Base-by-base conservation (phyloP, 1,139 yeast genomes). In the Blastobotrys raffinosifermentans region DNA sequence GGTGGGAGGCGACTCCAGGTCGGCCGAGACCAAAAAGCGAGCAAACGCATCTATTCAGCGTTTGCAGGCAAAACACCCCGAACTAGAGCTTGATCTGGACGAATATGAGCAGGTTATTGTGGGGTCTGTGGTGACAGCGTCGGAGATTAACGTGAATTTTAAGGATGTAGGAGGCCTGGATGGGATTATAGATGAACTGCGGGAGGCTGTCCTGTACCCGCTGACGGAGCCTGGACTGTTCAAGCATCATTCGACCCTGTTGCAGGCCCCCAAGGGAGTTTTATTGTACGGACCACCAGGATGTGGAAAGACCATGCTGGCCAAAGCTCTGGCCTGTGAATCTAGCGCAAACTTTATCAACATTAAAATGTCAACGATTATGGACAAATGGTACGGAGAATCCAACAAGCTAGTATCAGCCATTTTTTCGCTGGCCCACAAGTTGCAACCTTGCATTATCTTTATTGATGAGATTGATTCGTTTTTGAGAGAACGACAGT, bases 351-450 rank as follows among this genome's bases (percentile, higher is more conserved):
- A 82, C 52, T 91, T 91, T 61, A 73, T 91, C 38, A 87, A 89
- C 57, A 82, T 91, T 39, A 74, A 95, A 60, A 85, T 91, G 94
- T 86, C 96, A 5, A 80, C 93, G 1, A 77, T 91, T 16, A 85
- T 91, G 93, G 97, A 93, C 64, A 91, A 91, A 61, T 91, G 96
- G 96, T 91, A 86, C 58, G 98, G 98, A 14, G 98, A 91, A 60
- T 80, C 93, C 32, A 91, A 91, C 61, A 91, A 91, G 64, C 79
- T 89, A 32, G 94, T 89, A 2, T 94, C 91, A 48, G 98, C 96
- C 2, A 76, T 91, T 32, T 91, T 91, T 56, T 81, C 95, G 9
- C 69, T 91, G 43, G 98, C 97, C 3, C 73, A 76, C 45, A 91
- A 91, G 58, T 70, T 91, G 32, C 91, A 87, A 58, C 98, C 98